Percentiles rank a stretch among this genome's conserved stretches.
Conservation (phyloP, 495 filamentous ascomycete species). For the Penicillium samsonianum region DNA sequence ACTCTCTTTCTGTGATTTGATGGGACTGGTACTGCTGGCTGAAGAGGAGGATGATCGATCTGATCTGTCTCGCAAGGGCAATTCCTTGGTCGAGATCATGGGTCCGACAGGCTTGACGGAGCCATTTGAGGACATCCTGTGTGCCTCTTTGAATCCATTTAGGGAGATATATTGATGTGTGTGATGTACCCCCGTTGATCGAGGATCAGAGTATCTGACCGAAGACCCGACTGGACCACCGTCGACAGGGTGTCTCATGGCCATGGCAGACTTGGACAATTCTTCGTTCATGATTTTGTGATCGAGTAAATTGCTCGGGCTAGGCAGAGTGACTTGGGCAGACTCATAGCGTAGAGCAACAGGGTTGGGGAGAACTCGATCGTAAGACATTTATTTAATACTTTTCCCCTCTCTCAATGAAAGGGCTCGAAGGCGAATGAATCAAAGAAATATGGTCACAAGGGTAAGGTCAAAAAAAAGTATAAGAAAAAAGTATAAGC, state of each 20-base stretch:
- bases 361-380: slow-evolving; percentile 57
- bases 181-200: slow-evolving; percentile 26
- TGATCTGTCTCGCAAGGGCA: slow-evolving; percentile 16
- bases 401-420: slow-evolving; percentile 21
- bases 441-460: slow-evolving; percentile 17
- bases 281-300: slow-evolving; percentile 55
- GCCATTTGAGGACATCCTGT: slow-evolving; percentile 16
- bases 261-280: slow-evolving; percentile 19
- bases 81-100: slow-evolving; percentile 15
- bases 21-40: slow-evolving; percentile 39
- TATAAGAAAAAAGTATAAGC: slow-evolving; percentile 5
- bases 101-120: slow-evolving; percentile 10
- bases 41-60: slow-evolving; percentile 33
- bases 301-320: slow-evolving; percentile 46
- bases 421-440: slow-evolving; percentile 11
- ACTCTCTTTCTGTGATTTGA: slow-evolving; percentile 38
- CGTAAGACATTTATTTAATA: slow-evolving; percentile 53
- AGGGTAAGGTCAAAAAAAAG: slow-evolving; percentile 18
- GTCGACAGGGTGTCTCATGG: neutral
- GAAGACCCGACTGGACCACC: slow-evolving; percentile 14
- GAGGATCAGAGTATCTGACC: slow-evolving; percentile 28
- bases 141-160: slow-evolving; percentile 27
- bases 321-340: slow-evolving; percentile 32
- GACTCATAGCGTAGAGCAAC: slow-evolving; percentile 49
- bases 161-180: slow-evolving; percentile 34